Evolutionary conservation across 257 asterid genomes (phyloP), one percentile per base, ranked within the genome.

Genomic region (Plantago major): DNA sequence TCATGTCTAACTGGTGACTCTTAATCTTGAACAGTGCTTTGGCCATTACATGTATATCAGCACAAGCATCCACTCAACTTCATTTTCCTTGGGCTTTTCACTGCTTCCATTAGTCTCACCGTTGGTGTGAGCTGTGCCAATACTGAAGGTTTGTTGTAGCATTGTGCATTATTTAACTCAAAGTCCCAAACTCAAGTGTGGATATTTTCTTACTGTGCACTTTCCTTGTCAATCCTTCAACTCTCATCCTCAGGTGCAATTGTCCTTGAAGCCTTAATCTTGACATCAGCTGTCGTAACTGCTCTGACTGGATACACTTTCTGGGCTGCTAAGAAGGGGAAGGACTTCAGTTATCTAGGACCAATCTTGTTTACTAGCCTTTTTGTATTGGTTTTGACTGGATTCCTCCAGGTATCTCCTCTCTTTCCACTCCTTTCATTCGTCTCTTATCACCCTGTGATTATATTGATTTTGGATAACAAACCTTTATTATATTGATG

Each of bases 261-360:
- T 58, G 96, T 89, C 79, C 97, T 93, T 16, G 92, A 93, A 72
- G 99, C 99, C 63, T 76, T 93, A 54, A 70, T 93, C 78, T 66
- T 93, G 90, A 93, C 99, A 47, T 85, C 95, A 17, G 97, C 97
- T 15, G 99, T 93, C 38, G 97, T 93, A 67, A 61, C 76, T 15
- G 96, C 85, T 60, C 78, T 93, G 67, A 93, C 95, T 44, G 95
- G 90, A 4, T 93, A 93, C 65, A 93, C 99, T 46, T 93, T 93
- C 92, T 93, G 99, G 99, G 99, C 99, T 77, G 67, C 97, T 43
- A 93, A 75, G 87, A 89, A 75, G 86, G 99, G 99, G 72, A 87
- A 89, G 67, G 99, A 93, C 81, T 93, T 93, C 80, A 87, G 96
- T 81, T 93, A 69, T 54, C 78, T 93, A 51, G 99, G 97, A 47